phyloP scores from a whole-genome alignment of 208 protist genomes.

The Trypanosoma scelopori region DNA sequence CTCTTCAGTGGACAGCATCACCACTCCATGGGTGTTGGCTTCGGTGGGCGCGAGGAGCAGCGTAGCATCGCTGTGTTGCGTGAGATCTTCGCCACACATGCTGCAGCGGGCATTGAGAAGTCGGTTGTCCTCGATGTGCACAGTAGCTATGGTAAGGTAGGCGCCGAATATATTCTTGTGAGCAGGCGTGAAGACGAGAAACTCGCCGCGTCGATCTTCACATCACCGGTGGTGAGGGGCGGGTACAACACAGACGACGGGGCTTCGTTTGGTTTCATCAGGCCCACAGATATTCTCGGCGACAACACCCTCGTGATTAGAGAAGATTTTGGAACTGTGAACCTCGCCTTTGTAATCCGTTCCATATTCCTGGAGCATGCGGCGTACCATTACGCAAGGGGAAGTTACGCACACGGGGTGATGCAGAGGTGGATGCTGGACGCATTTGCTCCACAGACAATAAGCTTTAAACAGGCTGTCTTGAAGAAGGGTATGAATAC shows the following conservation, averaged over 20 bases:
- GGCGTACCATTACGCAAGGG: slow-evolving; percentile 52
- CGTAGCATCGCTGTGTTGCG: slow-evolving; percentile 55
- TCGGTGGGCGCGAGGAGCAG: slow-evolving; percentile 69
- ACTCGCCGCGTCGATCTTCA: slow-evolving; percentile 29
- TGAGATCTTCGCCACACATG: slow-evolving; percentile 44
- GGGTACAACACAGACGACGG: slow-evolving; percentile 47
- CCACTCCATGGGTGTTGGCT: slow-evolving; percentile 68
- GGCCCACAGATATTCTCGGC: slow-evolving; percentile 40
- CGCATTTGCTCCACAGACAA: slow-evolving; percentile 75
- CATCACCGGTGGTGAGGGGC: slow-evolving; percentile 16
- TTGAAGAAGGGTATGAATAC: slow-evolving; percentile 42
- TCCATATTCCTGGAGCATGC: slow-evolving; percentile 70
- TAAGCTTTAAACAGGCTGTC: slow-evolving; percentile 55
- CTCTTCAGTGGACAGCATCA: slow-evolving; percentile 75
- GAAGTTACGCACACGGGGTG: slow-evolving; percentile 68
- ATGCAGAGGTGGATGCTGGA: slow-evolving; percentile 79
- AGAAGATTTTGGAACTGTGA: slow-evolving; percentile 82
- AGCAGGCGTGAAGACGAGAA: slow-evolving; percentile 27
- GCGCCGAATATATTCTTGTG: slow-evolving; percentile 77
- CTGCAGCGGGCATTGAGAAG: slow-evolving; percentile 27
- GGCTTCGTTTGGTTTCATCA: slow-evolving; percentile 44
- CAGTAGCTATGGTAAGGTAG: slow-evolving; percentile 57
- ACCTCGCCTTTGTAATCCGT: slow-evolving; percentile 50
- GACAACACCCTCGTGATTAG: slow-evolving; percentile 47
- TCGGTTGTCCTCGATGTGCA: slow-evolving; percentile 75